Evolutionary conservation across 2,329 filamentous ascomycete species (phyloP).

Genomic region (Trichoderma cornu-damae): DNA sequence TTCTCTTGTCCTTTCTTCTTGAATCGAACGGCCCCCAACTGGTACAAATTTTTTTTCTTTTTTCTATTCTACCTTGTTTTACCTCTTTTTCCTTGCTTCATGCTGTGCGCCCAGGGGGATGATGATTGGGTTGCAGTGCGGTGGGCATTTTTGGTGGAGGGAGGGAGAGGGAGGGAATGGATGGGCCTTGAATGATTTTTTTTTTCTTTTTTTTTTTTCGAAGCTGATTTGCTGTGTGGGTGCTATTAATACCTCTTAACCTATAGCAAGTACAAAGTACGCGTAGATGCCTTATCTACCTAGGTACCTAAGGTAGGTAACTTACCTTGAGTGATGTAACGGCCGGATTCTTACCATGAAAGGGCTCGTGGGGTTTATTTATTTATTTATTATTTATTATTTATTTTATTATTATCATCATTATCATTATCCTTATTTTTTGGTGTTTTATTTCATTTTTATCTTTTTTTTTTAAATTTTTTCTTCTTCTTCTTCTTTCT

Average conservation of each 20-base stretch:
- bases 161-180: too few species aligned
- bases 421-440: too few species aligned
- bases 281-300: too few species aligned
- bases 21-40: slow-evolving; percentile 12
- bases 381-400: too few species aligned
- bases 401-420: too few species aligned
- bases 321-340: too few species aligned
- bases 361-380: too few species aligned
- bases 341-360: neutral
- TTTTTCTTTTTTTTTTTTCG: neutral
- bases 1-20: slow-evolving; percentile 28
- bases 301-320: too few species aligned
- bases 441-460: too few species aligned
- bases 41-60: slow-evolving; percentile 3
- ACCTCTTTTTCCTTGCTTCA: neutral
- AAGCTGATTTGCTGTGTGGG: neutral
- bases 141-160: neutral
- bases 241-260: neutral
- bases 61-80: neutral
- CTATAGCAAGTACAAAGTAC: neutral
- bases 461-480: too few species aligned
- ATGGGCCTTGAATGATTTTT: too few species aligned
- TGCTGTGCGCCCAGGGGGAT: neutral
- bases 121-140: neutral
- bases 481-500: too few species aligned